Percentiles rank a stretch among this genome's conserved stretches.
These are phyloP conservation scores for Carpinus viminea DNA, from an alignment of 306 rosid genomes.

Conservation along the genomic window DNA sequence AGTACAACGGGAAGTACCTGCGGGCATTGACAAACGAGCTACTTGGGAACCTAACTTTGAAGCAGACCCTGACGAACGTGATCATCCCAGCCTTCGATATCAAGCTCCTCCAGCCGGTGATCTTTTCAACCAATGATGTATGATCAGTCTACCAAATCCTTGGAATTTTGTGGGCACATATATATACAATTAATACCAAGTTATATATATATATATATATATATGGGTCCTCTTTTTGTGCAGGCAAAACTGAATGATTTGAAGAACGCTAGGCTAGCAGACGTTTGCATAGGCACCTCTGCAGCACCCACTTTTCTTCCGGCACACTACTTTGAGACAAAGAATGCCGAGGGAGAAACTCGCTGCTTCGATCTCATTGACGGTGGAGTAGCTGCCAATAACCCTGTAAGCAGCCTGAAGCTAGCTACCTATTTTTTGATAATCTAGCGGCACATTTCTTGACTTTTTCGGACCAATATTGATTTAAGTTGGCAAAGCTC, in stretches of 20 bases:
- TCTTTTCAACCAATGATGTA: conserved; percentile 9
- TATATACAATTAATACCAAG: background rate
- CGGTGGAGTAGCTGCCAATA: conserved; percentile 47
- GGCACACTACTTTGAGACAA: conserved; percentile 34
- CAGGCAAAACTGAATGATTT: conserved; percentile 38
- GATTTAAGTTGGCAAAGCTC: background rate
- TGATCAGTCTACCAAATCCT: background rate
- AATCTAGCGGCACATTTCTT: background rate
- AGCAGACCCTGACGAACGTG: conserved; percentile 19
- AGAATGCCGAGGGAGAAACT: conserved; percentile 18
- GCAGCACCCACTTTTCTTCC: conserved; percentile 54
- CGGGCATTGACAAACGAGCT: conserved; percentile 5
- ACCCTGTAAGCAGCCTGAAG: conserved; percentile 35
- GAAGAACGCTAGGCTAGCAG: conserved; percentile 41
- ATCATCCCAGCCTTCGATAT: conserved; percentile 7
- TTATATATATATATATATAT: background rate
- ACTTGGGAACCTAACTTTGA: conserved; percentile 32
- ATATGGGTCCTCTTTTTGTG: background rate
- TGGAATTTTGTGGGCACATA: background rate
- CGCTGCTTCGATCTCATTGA: conserved; percentile 39
- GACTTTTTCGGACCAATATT: background rate
- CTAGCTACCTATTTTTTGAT: background rate
- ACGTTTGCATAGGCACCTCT: conserved; percentile 45
- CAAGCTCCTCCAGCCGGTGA: conserved; percentile 1
- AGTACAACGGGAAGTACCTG: conserved; percentile 35